These are phyloP conservation scores for Zygotorulaspora chibaensis DNA, from an alignment of 805 yeast genomes.

Conservation along the genomic window DNA sequence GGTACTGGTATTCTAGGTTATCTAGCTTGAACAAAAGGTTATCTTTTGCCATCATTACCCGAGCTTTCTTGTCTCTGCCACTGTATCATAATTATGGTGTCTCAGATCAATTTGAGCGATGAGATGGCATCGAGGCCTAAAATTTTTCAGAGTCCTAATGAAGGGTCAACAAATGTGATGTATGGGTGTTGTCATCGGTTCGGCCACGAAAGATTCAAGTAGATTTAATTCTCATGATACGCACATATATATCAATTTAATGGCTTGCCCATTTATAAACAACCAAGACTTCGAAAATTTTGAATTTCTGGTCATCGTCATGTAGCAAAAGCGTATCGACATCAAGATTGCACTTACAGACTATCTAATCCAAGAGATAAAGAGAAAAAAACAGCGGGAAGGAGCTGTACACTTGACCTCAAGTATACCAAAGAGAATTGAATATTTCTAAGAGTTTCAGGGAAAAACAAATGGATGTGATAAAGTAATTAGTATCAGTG, in stretches of 20 bases:
- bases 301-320: no score
- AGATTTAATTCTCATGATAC: no score
- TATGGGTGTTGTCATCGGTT: no score
- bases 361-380: neutral
- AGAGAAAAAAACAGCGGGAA: conserved; percentile 5
- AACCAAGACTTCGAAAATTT: no score
- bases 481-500: conserved; percentile 32
- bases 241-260: no score
- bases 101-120: conserved; percentile 2
- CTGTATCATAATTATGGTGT: neutral
- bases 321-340: no score
- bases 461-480: conserved; percentile 2
- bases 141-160: conserved; percentile 7
- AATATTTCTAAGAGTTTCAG: neutral
- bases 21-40: conserved; percentile 34
- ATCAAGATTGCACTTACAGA: no score
- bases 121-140: conserved; percentile 18
- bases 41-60: conserved; percentile 31
- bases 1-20: conserved; percentile 33
- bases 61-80: neutral
- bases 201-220: no score
- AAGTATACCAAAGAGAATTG: conserved; percentile 20
- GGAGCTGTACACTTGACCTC: conserved; percentile 26
- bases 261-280: neutral
- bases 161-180: conserved; percentile 1